Evolutionary conservation across 1,284 basidiomycete species (phyloP), one percentile per base, ranked within the genome.

Genomic region (Somion occarium): DNA sequence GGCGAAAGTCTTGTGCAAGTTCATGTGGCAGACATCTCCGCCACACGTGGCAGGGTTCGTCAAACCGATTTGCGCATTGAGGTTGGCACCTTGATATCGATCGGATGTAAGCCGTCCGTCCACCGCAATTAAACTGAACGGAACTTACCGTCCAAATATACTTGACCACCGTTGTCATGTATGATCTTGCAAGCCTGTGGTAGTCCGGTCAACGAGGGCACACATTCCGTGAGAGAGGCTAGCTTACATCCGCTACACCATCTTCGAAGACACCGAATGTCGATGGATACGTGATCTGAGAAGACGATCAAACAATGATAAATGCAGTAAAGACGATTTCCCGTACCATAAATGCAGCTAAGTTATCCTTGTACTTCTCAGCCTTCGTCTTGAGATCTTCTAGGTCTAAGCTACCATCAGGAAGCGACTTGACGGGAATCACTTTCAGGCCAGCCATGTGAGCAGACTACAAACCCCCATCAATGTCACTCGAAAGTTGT

Each of bases 371-470:
- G 76, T 99, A 83, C 70, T 91, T 84, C 69, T 89, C 85, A 1
- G 95, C 94, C 73, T 98, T 99, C 37, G 74, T 74, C 61, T 79
- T 78, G 49, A 99, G 78, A 69, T 99, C 96, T 30, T 73, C 80
- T 15, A 98, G 74, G 65, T 99, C 94, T 38, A 98, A 80, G 60
- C 86, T 93, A 37, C 96, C 96, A 64, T 97, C 91, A 2, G 74
- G 65, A 55, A 88, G 82, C 3, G 89, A 91, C 75, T 97, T 97
- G 66, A 99, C 86, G 20, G 96, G 75, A 2, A 99, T 92, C 34
- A 99, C 96, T 68, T 93, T 96, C 70, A 98, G 79, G 34, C 96
- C 96, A 45, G 96, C 93, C 94, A 99, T 96, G 51, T 91, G 88
- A 44, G 96, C 96, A 39, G 92, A 96, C 88, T 92, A 37, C n/a